Base-by-base conservation (phyloP, 768 basidiomycete genomes). In the Termitomyces sp. region DNA sequence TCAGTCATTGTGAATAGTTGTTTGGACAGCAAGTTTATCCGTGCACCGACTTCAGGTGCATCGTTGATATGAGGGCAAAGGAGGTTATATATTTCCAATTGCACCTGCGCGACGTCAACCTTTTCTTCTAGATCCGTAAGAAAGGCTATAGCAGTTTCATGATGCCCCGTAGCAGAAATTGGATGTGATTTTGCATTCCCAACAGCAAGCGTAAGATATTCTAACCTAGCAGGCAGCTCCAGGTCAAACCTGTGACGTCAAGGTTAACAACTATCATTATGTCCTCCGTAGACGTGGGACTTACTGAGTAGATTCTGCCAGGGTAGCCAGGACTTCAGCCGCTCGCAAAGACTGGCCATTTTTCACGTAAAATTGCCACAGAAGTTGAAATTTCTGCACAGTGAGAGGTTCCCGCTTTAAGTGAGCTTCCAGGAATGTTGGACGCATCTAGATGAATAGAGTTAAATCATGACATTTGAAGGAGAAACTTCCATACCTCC, bases 321-420 rank as follows among this genome's bases (percentile, higher is more conserved):
- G 75, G 14, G 81, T 76, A 13, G 83, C 82, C 46, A 98, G 81
- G 0, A 96, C 88, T 68, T 90, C 86, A 1, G 97, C 95, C 2
- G 97, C 96, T 45, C 90, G 82, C 47, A 94, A 70, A 33, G 90
- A 90, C 63, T 94, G 89, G 1, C 89, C 88, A 63, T 92, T 88
- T 65, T 96, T 91, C 53, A 96, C 94, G 67, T 97, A 96, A 73
- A 92, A 98, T 66, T 98, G 92, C 97, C 97, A 98, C 2, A 98
- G 76, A 1, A 99, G 74, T 65, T 98, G 92, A 66, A 81, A 86
- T 68, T 94, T 94, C 62, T 89, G 81, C 16, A 90, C 85, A 0
- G 87, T 88, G 1, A 80, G 73, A 20, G 94, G 94, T 57, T 92
- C 90, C 53, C 90, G 82, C 62, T 82, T 80, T 30, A 98, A 83